Evolutionary conservation across 176 grass and related monocot species (phyloP), one percentile per base, ranked within the genome.

Genomic region (Dactylis glomerata): DNA sequence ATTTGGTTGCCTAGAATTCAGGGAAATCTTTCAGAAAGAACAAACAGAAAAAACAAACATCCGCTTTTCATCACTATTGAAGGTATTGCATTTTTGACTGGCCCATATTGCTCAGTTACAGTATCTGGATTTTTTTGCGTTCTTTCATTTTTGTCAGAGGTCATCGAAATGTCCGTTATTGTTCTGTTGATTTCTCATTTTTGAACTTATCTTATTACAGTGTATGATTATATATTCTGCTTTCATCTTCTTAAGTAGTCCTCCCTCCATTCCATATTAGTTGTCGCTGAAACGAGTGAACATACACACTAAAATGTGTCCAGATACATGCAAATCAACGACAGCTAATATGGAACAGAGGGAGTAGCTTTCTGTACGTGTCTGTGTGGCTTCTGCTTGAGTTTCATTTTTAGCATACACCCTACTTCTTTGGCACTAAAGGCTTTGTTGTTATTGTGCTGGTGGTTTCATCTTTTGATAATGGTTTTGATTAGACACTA

Each of bases 1-100:
- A 63, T 92, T 98, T 33, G 87, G 92, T 31, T 95, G 89, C 85
- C 84, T 98, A 65, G 91, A 98, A 78, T 90, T 88, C 65, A 84
- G 83, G 55, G 93, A 79, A 50, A n/a, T 26, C 28, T 74, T 80
- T 83, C 80, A 78, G 45, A 84, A 77, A 83, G 78, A 92, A 56
- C 65, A 82, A 83, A 76, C 41, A 41, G 63, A 76, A 82, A 88
- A 79, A 84, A n/a, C 49, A 67, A 92, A 78, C 47, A 26, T 89
- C 45, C 87, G 89, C 9, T 76, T 98, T 38, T 90, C 89, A 8
- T 94, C 87, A n/a, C 52, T 92, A 44, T 81, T 98, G 81, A 95
- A 94, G 96, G 96, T 98, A 85, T 72, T 69, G 0, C 49, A 76
- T 51, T 83, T 77, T 27, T 81, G 8, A 24, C 36, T 14, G 17